A percentile compares a stretch with the other conserved stretches of the same genome.
Evolutionary conservation across 768 basidiomycete genomes (phyloP).

Genomic region (Sporobolomyces pararoseus): DNA sequence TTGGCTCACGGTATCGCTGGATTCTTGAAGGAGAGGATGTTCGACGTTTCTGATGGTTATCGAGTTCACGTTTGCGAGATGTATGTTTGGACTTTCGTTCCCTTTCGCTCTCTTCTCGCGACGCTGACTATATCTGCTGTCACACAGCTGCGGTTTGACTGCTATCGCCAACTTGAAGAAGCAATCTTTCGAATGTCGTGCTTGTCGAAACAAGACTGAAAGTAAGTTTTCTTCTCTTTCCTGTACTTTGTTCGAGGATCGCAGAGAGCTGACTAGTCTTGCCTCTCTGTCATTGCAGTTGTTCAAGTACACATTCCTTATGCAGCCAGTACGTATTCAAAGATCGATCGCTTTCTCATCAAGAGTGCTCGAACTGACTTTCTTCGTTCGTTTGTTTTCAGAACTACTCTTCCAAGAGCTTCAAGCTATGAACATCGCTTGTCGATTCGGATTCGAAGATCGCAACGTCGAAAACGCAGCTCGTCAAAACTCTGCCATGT

Average conservation of each 20-base stretch:
- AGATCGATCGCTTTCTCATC: not conserved
- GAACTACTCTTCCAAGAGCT: slow-evolving; percentile 57
- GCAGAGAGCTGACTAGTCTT: not conserved
- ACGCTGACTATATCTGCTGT: not conserved
- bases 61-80: slow-evolving; percentile 94
- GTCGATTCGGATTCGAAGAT: slow-evolving; percentile 39
- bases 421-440: slow-evolving; percentile 22
- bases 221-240: slow-evolving; percentile 68
- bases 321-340: slow-evolving; percentile 81
- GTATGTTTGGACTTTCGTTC: slow-evolving; percentile 59
- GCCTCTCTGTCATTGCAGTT: slow-evolving; percentile 24
- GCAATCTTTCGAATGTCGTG: slow-evolving; percentile 96
- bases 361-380: slow-evolving; percentile 8
- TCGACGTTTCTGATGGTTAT: slow-evolving; percentile 88
- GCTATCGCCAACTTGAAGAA: slow-evolving; percentile 99
- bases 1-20: slow-evolving; percentile 98
- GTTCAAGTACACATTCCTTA: slow-evolving; percentile 69
- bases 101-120: not conserved
- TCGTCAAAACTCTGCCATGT: slow-evolving; percentile 22
- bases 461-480: slow-evolving; percentile 21
- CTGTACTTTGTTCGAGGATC: not conserved
- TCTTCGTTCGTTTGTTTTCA: slow-evolving; percentile 5
- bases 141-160: slow-evolving; percentile 77
- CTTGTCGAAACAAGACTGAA: slow-evolving; percentile 94
- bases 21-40: slow-evolving; percentile 94